phyloP scores from a whole-genome alignment of 1,139 yeast species.

The Sugiyamaella xylanicola region DNA sequence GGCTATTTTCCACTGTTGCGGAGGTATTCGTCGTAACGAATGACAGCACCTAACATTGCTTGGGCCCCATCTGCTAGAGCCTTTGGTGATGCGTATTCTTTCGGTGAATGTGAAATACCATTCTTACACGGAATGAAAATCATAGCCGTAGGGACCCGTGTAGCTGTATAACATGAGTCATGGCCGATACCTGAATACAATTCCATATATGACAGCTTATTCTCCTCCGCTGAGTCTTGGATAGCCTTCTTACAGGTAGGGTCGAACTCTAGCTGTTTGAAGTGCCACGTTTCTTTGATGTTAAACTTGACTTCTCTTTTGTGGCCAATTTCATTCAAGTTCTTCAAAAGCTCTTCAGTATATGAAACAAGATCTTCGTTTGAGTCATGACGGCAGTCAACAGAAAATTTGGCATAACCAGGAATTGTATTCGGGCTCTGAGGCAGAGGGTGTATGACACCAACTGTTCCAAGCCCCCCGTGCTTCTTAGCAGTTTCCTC shows the following conservation, averaged over 20 bases:
- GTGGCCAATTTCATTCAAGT: constrained; percentile 46
- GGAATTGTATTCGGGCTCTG: constrained; percentile 70
- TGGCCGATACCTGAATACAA: constrained; percentile 75
- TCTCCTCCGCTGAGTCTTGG: constrained; percentile 51
- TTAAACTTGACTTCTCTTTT: constrained; percentile 47
- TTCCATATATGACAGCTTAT: constrained; percentile 51
- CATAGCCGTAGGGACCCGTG: constrained; percentile 69
- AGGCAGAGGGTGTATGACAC: constrained; percentile 58
- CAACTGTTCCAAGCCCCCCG: constrained; percentile 61
- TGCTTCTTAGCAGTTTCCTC: constrained; percentile 57
- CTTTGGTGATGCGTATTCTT: constrained; percentile 65
- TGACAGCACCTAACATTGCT: constrained; percentile 59
- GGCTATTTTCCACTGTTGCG: neutral
- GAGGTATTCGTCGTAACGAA: constrained; percentile 52
- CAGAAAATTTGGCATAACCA: constrained; percentile 56
- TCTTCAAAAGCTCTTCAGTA: constrained; percentile 45
- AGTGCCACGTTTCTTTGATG: constrained; percentile 46
- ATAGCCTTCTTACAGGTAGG: constrained; percentile 54
- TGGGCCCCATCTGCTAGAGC: constrained; percentile 61
- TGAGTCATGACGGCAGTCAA: constrained; percentile 51
- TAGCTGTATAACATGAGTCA: constrained; percentile 63
- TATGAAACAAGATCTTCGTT: constrained; percentile 51
- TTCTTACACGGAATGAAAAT: constrained; percentile 70
- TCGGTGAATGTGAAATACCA: constrained; percentile 72
- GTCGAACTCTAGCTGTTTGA: constrained; percentile 61